A percentile compares a stretch with the other conserved stretches of the same genome.
These are phyloP conservation scores for Hyphopichia homilentoma DNA, from an alignment of 805 yeast genomes.

Conservation along the genomic window DNA sequence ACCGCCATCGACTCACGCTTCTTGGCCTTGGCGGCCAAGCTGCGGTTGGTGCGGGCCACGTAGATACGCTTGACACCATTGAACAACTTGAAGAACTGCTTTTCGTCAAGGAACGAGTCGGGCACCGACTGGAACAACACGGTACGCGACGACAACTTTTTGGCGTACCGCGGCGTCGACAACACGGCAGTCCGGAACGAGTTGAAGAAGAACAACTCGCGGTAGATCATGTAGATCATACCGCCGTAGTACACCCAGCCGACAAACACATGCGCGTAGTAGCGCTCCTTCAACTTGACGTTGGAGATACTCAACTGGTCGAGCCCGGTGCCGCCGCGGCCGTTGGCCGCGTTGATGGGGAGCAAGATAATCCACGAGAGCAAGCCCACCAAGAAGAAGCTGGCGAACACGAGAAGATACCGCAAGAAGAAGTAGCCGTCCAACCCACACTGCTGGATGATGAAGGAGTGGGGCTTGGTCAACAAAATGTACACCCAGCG, in stretches of 20 bases:
- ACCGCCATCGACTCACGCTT: slow-evolving; percentile 58
- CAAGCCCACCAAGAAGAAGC: slow-evolving; percentile 43
- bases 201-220: slow-evolving; percentile 77
- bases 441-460: slow-evolving; percentile 84
- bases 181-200: slow-evolving; percentile 74
- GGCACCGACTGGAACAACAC: slow-evolving; percentile 86
- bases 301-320: slow-evolving; percentile 78
- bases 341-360: slow-evolving; percentile 78
- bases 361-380: slow-evolving; percentile 64
- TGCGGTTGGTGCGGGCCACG: slow-evolving; percentile 64
- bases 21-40: slow-evolving; percentile 52
- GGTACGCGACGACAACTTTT: slow-evolving; percentile 70
- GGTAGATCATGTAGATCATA: slow-evolving; percentile 67
- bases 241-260: slow-evolving; percentile 77
- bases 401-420: slow-evolving; percentile 57
- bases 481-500: slow-evolving; percentile 68
- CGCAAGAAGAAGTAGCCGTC: slow-evolving; percentile 91
- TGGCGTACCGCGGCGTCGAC: slow-evolving; percentile 78
- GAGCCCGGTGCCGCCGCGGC: slow-evolving; percentile 60
- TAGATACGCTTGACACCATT: slow-evolving; percentile 80
- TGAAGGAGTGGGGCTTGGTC: slow-evolving; percentile 65
- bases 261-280: slow-evolving; percentile 81
- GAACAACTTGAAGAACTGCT: slow-evolving; percentile 69
- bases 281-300: slow-evolving; percentile 54
- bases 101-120: slow-evolving; percentile 63